These are phyloP conservation scores for Cupressus sempervirens DNA, from an alignment of 75 land plant genomes.

Conservation along the genomic window DNA sequence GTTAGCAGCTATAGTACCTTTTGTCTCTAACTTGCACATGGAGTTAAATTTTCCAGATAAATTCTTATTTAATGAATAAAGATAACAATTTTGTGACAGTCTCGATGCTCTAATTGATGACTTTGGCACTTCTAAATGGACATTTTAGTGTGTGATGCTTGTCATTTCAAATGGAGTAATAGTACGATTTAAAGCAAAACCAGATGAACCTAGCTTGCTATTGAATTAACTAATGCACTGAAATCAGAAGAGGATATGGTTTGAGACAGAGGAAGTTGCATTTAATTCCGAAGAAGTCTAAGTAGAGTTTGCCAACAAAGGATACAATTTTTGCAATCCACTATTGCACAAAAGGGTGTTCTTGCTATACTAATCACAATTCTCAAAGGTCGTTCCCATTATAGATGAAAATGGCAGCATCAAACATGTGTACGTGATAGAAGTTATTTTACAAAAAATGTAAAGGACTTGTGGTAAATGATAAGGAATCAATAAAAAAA, in stretches of 20 bases:
- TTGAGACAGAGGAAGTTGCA: not conserved
- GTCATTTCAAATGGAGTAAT: not conserved
- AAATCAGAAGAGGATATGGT: slow-evolving; percentile 1
- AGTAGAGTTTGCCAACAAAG: not conserved
- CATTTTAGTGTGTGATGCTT: not conserved
- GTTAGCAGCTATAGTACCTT: slow-evolving; percentile 35
- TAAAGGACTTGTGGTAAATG: not conserved
- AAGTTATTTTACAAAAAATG: not conserved
- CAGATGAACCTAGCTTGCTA: not conserved
- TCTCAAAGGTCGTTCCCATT: not conserved
- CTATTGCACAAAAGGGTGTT: not conserved
- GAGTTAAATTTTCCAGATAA: not conserved
- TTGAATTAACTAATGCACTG: not conserved
- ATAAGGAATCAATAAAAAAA: no score
- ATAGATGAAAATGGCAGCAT: not conserved
- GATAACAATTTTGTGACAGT: slow-evolving; percentile 2
- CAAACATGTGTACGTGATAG: not conserved
- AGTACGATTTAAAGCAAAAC: not conserved
- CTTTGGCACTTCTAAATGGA: not conserved
- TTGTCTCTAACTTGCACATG: slow-evolving; percentile 15
- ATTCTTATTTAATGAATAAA: not conserved
- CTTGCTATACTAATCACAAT: not conserved
- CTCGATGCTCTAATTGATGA: not conserved
- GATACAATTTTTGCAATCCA: not conserved
- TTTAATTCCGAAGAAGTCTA: not conserved